These are phyloP conservation scores for Trypanosoma grayi DNA, from an alignment of 208 protist species.

Conservation along the genomic window DNA sequence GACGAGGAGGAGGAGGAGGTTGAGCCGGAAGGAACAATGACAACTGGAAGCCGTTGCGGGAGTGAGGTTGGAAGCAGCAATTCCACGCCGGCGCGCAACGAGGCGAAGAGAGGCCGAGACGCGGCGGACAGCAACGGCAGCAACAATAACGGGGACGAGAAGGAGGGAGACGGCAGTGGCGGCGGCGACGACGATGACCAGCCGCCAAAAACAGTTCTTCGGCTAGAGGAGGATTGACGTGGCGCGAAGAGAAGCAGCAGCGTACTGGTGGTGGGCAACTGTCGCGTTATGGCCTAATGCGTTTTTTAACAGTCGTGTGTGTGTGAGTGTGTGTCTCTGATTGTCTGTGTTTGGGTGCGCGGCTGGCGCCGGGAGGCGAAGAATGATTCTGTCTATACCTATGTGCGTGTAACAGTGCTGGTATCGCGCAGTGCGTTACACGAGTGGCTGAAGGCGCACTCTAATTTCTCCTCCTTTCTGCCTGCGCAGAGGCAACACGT, in stretches of 20 bases:
- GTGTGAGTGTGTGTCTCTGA: no score
- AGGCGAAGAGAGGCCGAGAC: neutral
- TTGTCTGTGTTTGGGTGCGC: no score
- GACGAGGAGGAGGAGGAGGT: constrained; percentile 1
- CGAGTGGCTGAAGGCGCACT: neutral
- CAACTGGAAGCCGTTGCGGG: neutral
- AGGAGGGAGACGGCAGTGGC: neutral
- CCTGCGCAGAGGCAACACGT: neutral
- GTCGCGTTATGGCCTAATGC: no score
- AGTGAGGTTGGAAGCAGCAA: neutral
- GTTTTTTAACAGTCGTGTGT: no score
- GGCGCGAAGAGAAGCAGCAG: neutral
- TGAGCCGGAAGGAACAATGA: constrained; percentile 2
- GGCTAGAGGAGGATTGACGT: neutral
- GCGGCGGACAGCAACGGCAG: neutral
- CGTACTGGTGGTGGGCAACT: no score
- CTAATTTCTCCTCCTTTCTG: neutral
- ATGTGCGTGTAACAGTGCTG: no score
- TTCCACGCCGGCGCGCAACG: neutral
- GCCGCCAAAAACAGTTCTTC: neutral
- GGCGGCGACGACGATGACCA: no score
- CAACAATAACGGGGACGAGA: neutral
- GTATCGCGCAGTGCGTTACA: no score
- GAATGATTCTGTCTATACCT: neutral
- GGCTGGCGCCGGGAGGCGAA: no score